Evolutionary conservation across 192 early-diverging fungal species (phyloP), one percentile per base, ranked within the genome.

Genomic region (Diversispora eburnea): DNA sequence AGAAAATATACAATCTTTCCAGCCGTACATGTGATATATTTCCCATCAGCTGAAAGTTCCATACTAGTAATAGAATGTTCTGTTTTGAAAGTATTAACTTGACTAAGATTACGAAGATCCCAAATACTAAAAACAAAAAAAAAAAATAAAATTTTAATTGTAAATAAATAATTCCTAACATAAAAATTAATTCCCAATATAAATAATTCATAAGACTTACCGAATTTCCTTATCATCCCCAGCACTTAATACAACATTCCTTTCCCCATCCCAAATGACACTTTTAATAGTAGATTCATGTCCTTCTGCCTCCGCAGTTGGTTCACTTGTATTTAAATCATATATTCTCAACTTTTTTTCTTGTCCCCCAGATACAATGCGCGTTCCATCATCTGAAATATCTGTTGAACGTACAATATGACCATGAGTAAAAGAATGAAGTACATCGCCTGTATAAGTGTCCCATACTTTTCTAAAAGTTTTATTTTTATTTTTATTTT

Each of bases 351-450:
- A 77, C 33, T 87, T 85, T 80, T 92, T 92, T 81, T 96, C 94
- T 72, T 86, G 84, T 48, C 93, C 91, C 49, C 91, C 94, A 2
- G 94, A 95, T 8, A 93, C 78, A 39, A 96, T 89, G 45, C 83
- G 84, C 6, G 83, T 84, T 3, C 84, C 87, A 77, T 91, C 92
- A 43, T 86, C 85, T 4, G 83, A 87, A 75, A 96, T 88, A 74
- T 96, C 94, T 56, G 92, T 90, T 69, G 86, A 83, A 63, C 92
- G 89, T 41, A 96, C 93, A 81, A 96, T 91, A 74, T 95, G 92
- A 12, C 81, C 73, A 74, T 96, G 94, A 9, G 79, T 75, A 62
- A 96, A 86, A 10, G 92, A 88, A 73, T 86, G 79, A 5, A 91
- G 76, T 25, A 88, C 85, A 42, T 88, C 80, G 13, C 94, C 94